These are phyloP conservation scores for Beta vulgaris DNA, from an alignment of 148 eudicot genomes.

Conservation along the genomic window DNA sequence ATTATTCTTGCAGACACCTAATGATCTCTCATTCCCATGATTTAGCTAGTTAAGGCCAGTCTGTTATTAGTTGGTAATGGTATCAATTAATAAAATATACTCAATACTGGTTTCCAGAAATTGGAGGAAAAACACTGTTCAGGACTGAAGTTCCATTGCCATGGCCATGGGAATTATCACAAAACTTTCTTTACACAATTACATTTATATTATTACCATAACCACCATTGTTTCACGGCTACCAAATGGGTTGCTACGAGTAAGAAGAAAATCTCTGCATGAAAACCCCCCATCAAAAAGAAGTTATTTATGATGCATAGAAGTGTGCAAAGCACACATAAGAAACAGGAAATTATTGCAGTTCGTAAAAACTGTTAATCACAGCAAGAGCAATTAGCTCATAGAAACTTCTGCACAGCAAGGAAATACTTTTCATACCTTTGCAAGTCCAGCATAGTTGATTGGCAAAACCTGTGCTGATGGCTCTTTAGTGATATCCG, in stretches of 20 bases:
- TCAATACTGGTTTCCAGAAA: too few species aligned
- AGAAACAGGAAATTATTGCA: background rate
- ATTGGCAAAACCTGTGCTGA: slow-evolving; percentile 48
- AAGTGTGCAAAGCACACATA: slow-evolving; percentile 10
- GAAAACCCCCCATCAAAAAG: background rate
- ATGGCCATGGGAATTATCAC: too few species aligned
- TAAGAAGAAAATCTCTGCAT: background rate
- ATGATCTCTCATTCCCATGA: background rate
- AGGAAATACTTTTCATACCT: slow-evolving; percentile 32
- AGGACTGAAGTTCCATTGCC: too few species aligned
- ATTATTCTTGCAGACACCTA: background rate
- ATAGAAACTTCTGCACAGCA: background rate
- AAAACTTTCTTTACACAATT: too few species aligned
- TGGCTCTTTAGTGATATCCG: slow-evolving; percentile 44
- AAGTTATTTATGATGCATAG: background rate
- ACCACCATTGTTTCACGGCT: too few species aligned
- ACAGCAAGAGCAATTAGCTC: background rate
- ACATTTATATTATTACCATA: too few species aligned
- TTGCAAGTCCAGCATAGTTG: slow-evolving; percentile 43
- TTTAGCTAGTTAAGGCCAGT: too few species aligned
- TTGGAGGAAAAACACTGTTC: too few species aligned
- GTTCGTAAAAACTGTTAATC: background rate
- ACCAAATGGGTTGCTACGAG: too few species aligned
- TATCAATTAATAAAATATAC: too few species aligned
- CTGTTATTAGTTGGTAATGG: too few species aligned